These are phyloP conservation scores for Abelmoschus esculentus DNA, from an alignment of 345 rosid genomes.

Conservation along the genomic window DNA sequence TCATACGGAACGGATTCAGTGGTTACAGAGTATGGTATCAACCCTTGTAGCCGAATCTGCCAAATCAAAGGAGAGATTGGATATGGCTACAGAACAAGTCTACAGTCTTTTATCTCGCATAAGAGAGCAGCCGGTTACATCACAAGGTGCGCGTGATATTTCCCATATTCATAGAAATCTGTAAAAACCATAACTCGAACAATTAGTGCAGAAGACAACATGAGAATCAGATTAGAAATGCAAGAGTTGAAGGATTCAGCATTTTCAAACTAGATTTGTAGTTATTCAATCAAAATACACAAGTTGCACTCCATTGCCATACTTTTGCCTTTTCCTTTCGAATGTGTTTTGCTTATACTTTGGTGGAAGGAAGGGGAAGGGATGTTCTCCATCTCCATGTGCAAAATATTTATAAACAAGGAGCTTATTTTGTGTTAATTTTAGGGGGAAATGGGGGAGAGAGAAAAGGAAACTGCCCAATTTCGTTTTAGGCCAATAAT, in stretches of 20 bases:
- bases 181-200: slow-evolving; percentile 9
- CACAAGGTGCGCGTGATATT: slow-evolving; percentile 30
- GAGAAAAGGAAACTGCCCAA: too few relatives aligned
- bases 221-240: slow-evolving; percentile 3
- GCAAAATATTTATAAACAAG: background rate
- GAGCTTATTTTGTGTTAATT: background rate
- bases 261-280: slow-evolving; percentile 1
- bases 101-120: slow-evolving; percentile 64
- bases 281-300: background rate
- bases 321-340: background rate
- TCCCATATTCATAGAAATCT: slow-evolving; percentile 30
- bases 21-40: slow-evolving; percentile 69
- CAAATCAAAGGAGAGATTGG: slow-evolving; percentile 80
- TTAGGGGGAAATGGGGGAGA: too few relatives aligned
- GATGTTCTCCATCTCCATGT: background rate
- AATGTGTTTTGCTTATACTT: background rate
- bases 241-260: background rate
- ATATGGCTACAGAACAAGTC: slow-evolving; percentile 68
- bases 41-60: slow-evolving; percentile 60
- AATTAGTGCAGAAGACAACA: slow-evolving; percentile 1
- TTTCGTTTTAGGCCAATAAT: too few relatives aligned
- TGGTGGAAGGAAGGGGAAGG: background rate
- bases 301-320: background rate
- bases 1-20: slow-evolving; percentile 62
- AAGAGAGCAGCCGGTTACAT: slow-evolving; percentile 57